These are phyloP conservation scores for Vitis hybrid DNA, from an alignment of 177 flowering plant species.

Conservation along the genomic window DNA sequence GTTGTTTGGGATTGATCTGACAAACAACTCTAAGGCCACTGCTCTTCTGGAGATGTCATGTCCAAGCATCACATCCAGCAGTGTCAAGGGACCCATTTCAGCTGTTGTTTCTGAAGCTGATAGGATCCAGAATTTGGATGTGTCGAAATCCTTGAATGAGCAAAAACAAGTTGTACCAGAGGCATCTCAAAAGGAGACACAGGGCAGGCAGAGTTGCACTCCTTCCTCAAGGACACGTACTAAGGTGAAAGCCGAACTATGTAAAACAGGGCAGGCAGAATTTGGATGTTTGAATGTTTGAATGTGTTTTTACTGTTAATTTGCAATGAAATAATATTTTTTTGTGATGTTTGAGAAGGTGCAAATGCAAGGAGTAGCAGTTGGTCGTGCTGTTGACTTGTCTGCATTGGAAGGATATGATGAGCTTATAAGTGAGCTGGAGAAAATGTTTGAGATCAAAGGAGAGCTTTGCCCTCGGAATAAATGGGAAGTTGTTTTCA, in stretches of 20 bases:
- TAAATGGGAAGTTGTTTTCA: constrained; percentile 67
- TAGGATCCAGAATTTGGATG: constrained; percentile 13
- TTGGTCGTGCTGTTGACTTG: constrained; percentile 78
- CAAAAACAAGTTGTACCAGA: constrained; percentile 16
- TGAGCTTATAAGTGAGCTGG: constrained; percentile 59
- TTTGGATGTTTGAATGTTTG: not conserved
- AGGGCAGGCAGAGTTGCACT: constrained; percentile 25
- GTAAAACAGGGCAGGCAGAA: too few relatives aligned
- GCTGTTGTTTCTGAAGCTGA: constrained; percentile 20
- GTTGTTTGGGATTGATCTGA: constrained; percentile 55
- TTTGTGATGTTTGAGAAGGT: constrained; percentile 40
- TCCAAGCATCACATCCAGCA: not conserved
- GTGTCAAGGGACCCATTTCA: constrained; percentile 7
- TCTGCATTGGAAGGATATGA: constrained; percentile 44
- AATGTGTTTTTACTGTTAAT: not conserved
- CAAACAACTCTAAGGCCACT: constrained; percentile 14
- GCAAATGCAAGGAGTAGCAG: constrained; percentile 80
- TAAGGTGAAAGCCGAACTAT: constrained; percentile 33
- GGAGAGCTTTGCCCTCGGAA: constrained; percentile 57
- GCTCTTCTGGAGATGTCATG: constrained; percentile 14
- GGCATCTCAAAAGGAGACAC: constrained; percentile 27
- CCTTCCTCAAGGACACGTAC: constrained; percentile 48
- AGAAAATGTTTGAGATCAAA: constrained; percentile 69
- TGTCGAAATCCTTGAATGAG: constrained; percentile 22
- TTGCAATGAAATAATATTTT: not conserved